Conservation (phyloP, 805 yeast species). For the Zygosaccharomyces kombuchaensis region DNA sequence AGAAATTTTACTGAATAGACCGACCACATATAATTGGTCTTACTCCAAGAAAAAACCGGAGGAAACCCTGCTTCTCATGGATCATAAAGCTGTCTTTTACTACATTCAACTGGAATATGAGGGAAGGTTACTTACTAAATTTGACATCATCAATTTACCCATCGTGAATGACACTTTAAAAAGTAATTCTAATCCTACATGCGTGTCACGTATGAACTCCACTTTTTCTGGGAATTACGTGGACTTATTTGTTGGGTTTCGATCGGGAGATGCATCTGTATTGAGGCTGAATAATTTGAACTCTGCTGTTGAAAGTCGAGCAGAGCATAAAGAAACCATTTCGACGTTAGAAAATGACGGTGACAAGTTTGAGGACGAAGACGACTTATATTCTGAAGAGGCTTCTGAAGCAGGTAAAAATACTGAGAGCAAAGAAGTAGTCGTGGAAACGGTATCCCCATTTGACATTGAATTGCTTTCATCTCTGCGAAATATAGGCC, state of each 20-base stretch:
- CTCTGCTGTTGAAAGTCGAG: conserved; percentile 30
- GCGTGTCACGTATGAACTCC: conserved; percentile 24
- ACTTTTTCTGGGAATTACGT: conserved; percentile 33
- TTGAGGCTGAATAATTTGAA: conserved; percentile 32
- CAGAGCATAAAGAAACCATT: conserved; percentile 46
- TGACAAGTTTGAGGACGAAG: conserved; percentile 34
- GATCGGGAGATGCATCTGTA: conserved; percentile 55
- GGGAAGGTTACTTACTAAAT: conserved; percentile 31
- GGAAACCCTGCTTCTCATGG: conserved; percentile 28
- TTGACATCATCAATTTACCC: conserved; percentile 29
- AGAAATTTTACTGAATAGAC: conserved; percentile 22
- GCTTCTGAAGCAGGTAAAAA: conserved; percentile 11
- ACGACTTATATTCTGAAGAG: conserved; percentile 29
- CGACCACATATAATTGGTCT: conserved; percentile 16
- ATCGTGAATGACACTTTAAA: conserved; percentile 31
- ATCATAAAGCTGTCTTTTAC: conserved; percentile 24
- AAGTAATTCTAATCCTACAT: conserved; percentile 27
- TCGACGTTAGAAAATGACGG: conserved; percentile 37
- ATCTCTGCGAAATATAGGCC: conserved; percentile 61
- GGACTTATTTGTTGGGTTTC: conserved; percentile 56
- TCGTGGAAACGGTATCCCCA: conserved; percentile 28
- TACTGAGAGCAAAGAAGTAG: conserved; percentile 12
- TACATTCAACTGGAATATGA: conserved; percentile 28
- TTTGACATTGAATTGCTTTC: conserved; percentile 48
- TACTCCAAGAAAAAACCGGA: conserved; percentile 8